Evolutionary conservation across 1,139 yeast species (phyloP).

Genomic region (Zygoascus hellenicus): DNA sequence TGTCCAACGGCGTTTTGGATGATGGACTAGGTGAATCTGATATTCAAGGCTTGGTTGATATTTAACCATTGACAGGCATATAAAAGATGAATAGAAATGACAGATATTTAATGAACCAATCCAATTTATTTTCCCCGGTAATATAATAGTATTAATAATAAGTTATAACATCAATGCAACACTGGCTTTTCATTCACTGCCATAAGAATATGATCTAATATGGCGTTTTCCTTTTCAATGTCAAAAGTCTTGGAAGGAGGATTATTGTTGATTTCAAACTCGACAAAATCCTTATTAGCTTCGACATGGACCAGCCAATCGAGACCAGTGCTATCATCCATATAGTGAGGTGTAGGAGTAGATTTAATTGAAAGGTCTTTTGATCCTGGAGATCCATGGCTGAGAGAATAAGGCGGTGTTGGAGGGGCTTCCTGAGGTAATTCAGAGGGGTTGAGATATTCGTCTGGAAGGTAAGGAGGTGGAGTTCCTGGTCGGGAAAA

Average conservation of each 20-base stretch:
- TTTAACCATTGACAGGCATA: neutral
- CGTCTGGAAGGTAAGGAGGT: conserved; percentile 26
- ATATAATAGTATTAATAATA: neutral
- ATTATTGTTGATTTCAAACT: conserved; percentile 9
- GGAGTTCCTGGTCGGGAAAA: conserved; percentile 26
- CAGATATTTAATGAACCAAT: neutral
- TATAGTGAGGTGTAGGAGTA: conserved; percentile 2
- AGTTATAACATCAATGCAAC: neutral
- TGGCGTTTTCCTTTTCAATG: conserved; percentile 47
- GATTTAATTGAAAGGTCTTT: neutral
- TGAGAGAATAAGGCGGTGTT: neutral
- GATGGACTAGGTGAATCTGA: conserved; percentile 2
- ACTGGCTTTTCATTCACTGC: conserved; percentile 41
- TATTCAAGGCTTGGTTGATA: conserved; percentile 1
- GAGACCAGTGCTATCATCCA: conserved; percentile 14
- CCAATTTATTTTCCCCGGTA: neutral
- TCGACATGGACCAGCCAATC: conserved; percentile 19
- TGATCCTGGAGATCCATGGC: conserved; percentile 3
- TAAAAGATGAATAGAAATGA: neutral
- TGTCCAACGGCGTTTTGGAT: neutral
- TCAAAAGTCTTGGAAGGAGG: conserved; percentile 12
- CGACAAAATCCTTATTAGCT: conserved; percentile 12
- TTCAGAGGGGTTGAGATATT: conserved; percentile 16
- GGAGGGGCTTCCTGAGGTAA: conserved; percentile 8
- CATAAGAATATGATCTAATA: conserved; percentile 78